Conservation (phyloP, 306 rosid species). For the Malus asiatica region DNA sequence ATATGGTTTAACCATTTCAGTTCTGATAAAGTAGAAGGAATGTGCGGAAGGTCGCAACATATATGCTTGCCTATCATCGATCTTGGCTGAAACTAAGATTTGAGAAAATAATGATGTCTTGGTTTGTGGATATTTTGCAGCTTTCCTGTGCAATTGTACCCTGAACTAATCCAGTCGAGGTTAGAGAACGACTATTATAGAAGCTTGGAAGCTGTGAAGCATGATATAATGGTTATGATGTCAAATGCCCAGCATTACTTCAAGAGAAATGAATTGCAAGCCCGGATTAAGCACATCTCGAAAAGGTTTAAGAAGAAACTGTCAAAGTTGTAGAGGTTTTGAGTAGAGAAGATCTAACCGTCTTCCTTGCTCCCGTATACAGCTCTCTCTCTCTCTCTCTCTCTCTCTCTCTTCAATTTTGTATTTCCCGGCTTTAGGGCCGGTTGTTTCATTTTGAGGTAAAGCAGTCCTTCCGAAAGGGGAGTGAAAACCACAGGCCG, state of each 20-base stretch:
- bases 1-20: neutral
- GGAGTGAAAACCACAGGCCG: neutral
- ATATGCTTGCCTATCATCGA: neutral
- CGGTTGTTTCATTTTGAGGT: neutral
- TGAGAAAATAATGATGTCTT: slow-evolving; percentile 12
- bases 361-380: neutral
- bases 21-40: neutral
- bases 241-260: slow-evolving; percentile 39
- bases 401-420: neutral
- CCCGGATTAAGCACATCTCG: slow-evolving; percentile 31
- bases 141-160: slow-evolving; percentile 56
- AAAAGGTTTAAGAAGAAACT: slow-evolving; percentile 52
- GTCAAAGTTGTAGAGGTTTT: slow-evolving; percentile 38
- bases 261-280: slow-evolving; percentile 23
- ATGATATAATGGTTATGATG: slow-evolving; percentile 58
- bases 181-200: slow-evolving; percentile 60
- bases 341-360: neutral
- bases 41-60: neutral
- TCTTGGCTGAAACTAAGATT: neutral
- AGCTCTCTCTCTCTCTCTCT: neutral
- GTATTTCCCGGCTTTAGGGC: neutral
- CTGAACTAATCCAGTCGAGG: slow-evolving; percentile 56
- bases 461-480: neutral
- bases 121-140: slow-evolving; percentile 34
- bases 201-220: slow-evolving; percentile 58